Evolutionary conservation across 1,139 yeast genomes (phyloP), one percentile per base, ranked within the genome.

Genomic region (Martiniozyma asiatica): DNA sequence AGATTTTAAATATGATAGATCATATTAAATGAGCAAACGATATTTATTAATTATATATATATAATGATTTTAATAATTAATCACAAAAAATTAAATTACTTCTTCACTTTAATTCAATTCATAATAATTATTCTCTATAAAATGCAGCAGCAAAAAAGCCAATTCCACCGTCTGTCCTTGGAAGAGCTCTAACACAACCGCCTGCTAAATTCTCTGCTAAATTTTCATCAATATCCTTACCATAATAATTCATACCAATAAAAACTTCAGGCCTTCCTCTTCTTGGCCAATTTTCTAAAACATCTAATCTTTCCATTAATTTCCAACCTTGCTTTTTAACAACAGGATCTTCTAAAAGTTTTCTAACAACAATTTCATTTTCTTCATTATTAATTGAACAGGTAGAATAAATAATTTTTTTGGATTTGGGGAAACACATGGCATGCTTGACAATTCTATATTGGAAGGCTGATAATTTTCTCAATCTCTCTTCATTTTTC

Each of bases 141-240:
- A 80, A 79, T 34, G 82, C 74, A 1, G 81, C 97, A 1, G 96
- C 97, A 56, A 89, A 89, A 50, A 89, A 89, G 0, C 98, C 98
- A 44, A 89, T 89, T 9, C 98, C 98, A 22, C 97, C 45, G 50
- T 89, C 97, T 33, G 69, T 77, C 41, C 73, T 77, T 1, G 97
- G 95, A 27, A 73, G 55, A 0, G 89, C 80, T 40, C 98, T 61
- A 0, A 89, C 76, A 53, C 96, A 84, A 0, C 93, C 89, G 3
- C 77, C 85, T 0, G 96, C 94, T 29, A 80, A 50, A 23, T 57
- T 60, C 32, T 61, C 59, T n/a, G 66, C 60, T n/a, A n/a, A n/a
- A n/a, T n/a, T n/a, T n/a, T n/a, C n/a, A n/a, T n/a, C n/a, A n/a
- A n/a, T n/a, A n/a, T n/a, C n/a, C n/a, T n/a, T n/a, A 23, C 58